Evolutionary conservation across 208 protist genomes (phyloP).

Genomic region (Acanthamoeba rhysodes): DNA sequence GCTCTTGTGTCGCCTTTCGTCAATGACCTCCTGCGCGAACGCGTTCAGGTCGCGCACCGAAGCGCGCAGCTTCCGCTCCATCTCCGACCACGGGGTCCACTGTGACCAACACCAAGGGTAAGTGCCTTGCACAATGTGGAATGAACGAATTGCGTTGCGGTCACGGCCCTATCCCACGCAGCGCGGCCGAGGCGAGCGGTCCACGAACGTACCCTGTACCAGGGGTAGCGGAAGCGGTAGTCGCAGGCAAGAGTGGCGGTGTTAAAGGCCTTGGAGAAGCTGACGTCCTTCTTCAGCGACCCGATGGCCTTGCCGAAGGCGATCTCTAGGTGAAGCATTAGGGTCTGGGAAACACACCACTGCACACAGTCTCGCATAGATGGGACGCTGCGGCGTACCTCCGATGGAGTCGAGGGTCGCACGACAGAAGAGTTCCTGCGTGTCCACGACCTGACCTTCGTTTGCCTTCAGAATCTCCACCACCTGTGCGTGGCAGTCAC

Average conservation of each 20-base stretch:
- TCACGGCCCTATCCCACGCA: no score
- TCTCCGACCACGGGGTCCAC: conserved; percentile 5
- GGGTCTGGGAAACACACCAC: neutral
- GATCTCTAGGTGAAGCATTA: conserved; percentile 21
- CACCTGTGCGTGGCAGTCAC: neutral
- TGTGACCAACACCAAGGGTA: neutral
- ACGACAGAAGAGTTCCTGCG: conserved; percentile 7
- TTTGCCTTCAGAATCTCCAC: neutral
- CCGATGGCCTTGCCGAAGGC: conserved; percentile 44
- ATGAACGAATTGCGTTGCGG: neutral
- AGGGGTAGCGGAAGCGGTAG: conserved; percentile 16
- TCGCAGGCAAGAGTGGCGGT: neutral
- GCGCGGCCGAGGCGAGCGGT: neutral
- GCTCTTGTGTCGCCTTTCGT: neutral
- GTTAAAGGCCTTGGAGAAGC: conserved; percentile 50
- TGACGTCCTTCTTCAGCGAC: conserved; percentile 1
- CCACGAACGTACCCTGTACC: conserved; percentile 12
- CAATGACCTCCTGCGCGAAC: conserved; percentile 11
- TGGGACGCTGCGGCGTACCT: neutral
- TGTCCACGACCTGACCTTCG: conserved; percentile 6
- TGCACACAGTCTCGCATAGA: neutral
- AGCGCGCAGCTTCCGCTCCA: neutral
- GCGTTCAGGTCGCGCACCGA: neutral
- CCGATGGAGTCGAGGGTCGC: conserved; percentile 35
- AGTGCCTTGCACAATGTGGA: neutral